Base-by-base conservation (phyloP, 179 eudicot species). In the Patellifolia procumbens region DNA sequence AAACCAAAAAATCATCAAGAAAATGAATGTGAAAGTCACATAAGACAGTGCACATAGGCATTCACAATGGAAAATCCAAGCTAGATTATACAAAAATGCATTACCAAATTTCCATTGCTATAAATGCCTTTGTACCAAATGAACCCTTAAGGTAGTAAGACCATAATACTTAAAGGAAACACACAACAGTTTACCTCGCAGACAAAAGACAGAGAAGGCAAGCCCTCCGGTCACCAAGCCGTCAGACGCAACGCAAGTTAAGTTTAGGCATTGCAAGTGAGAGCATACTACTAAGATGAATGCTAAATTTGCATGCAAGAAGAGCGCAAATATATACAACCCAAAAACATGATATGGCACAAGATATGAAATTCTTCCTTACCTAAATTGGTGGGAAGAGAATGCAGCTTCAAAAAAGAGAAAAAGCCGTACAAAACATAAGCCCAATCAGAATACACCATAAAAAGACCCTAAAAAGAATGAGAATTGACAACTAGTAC, bases 301-400 rank as follows among this genome's bases (percentile, higher is more conserved):
- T 15, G 35, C 7, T 55, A 46, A 28, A 68, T 68, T 26, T 66
- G 39, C 78, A 80, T 74, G 75, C 58, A 61, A 69, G 43, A 67
- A 78, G 46, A 2, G 13, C 28, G 26, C 10, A 12, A 67, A 7
- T 31, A 34, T 32, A 63, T 13, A 61, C 31, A 26, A 22, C 37
- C 75, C 76, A 70, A 66, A 29, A 42, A 55, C 34, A 78, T 79
- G 17, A 32, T 24, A 66, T 73, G 69, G 43, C 49, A 66, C 74
- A 69, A 79, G 20, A 43, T 56, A 49, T 49, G 69, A 37, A 61
- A 68, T 74, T 80, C 71, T 60, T 28, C 72, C 70, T 49, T 31
- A 80, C 82, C 79, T 16, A 56, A 32, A 79, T 67, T 73, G 81
- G 81, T 79, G 58, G 37, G 74, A 79, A 73, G 70, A 56, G 56